These are phyloP conservation scores for Cystobasidium ongulense DNA, from an alignment of 768 basidiomycete genomes.

Conservation along the genomic window DNA sequence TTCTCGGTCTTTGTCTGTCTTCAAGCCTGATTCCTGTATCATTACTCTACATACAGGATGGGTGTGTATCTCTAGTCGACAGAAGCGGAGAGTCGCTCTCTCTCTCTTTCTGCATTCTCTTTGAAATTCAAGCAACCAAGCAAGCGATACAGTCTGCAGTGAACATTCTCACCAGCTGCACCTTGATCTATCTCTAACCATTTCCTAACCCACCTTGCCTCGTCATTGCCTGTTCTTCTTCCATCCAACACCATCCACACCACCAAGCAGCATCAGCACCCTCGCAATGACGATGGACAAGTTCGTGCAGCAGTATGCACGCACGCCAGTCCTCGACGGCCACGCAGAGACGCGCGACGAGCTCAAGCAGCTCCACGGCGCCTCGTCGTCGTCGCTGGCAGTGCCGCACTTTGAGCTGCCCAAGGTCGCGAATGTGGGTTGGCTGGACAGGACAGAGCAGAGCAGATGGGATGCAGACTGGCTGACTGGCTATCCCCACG, in stretches of 20 bases:
- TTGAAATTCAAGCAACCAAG: too few relatives aligned
- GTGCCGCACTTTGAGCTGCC: conserved; percentile 26
- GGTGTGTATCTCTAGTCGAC: neutral
- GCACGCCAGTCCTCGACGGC: neutral
- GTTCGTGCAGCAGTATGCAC: conserved; percentile 12
- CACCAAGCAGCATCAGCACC: neutral
- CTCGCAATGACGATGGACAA: conserved; percentile 3
- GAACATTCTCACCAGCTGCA: too few relatives aligned
- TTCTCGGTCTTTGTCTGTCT: neutral
- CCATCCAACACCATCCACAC: neutral
- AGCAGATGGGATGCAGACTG: too few relatives aligned
- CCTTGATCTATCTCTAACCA: too few relatives aligned
- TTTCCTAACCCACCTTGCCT: too few relatives aligned
- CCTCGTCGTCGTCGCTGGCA: conserved; percentile 4
- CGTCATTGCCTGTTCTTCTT: neutral
- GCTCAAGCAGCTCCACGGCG: neutral
- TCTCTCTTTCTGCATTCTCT: neutral
- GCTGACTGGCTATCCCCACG: neutral
- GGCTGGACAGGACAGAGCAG: neutral
- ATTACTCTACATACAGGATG: neutral
- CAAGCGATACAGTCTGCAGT: too few relatives aligned
- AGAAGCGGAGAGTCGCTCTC: neutral
- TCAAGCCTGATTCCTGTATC: neutral
- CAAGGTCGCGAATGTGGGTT: conserved; percentile 27
- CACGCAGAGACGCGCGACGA: neutral